These are phyloP conservation scores for Immersiporthe knoxdaviesiana DNA, from an alignment of 2,329 filamentous ascomycete species.

Conservation along the genomic window DNA sequence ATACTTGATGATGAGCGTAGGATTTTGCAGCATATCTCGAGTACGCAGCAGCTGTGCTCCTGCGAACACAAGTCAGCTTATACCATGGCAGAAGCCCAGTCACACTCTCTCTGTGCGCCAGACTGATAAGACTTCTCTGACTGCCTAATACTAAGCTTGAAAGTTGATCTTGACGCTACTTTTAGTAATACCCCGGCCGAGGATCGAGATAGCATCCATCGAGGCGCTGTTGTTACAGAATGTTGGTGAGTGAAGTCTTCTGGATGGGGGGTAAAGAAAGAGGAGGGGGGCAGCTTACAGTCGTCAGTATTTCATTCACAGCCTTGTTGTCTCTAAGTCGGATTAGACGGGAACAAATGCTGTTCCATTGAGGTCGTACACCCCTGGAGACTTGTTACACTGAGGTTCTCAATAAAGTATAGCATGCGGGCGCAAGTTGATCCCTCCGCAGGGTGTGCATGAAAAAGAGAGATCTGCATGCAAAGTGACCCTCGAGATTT, in stretches of 20 bases:
- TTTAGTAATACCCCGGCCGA: background rate
- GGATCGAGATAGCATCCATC: background rate
- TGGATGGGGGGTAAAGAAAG: background rate
- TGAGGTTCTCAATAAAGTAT: background rate
- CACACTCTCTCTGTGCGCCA: background rate
- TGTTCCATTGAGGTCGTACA: background rate
- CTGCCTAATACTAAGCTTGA: background rate
- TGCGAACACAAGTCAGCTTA: background rate
- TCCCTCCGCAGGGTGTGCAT: background rate
- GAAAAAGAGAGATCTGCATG: background rate
- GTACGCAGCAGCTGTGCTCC: background rate
- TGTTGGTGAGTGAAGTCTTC: background rate
- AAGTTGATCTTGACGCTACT: background rate
- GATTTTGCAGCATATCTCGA: background rate
- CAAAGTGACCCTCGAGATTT: background rate
- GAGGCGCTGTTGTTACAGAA: background rate
- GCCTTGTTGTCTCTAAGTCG: background rate
- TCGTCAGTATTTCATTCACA: background rate
- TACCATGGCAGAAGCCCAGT: background rate
- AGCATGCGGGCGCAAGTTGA: conserved; percentile 9
- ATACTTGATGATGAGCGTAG: background rate
- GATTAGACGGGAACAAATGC: background rate
- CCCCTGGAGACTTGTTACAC: background rate
- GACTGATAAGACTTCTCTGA: background rate
- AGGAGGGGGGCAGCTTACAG: background rate